phyloP scores from a whole-genome alignment of 139 green algal genomes.

The Nannochloris sp. region DNA sequence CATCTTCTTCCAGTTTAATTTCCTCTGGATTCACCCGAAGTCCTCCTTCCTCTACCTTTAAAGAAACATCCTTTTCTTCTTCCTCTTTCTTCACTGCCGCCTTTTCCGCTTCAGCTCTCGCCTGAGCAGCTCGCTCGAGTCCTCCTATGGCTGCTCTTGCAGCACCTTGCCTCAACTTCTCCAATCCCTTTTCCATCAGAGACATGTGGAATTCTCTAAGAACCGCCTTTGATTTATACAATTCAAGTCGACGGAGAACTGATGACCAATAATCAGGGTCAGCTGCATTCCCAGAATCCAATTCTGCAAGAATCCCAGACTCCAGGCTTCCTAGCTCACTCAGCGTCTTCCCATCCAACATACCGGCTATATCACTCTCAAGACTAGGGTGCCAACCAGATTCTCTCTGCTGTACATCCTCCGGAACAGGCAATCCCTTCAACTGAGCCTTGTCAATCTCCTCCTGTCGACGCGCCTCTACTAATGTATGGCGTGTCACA shows the following conservation, averaged over 20 bases:
- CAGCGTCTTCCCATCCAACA: constrained; percentile 58
- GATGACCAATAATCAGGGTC: constrained; percentile 75
- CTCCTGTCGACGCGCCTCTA: constrained; percentile 27
- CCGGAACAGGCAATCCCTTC: constrained; percentile 15
- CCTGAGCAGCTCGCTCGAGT: constrained; percentile 1
- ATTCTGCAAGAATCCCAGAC: constrained; percentile 29
- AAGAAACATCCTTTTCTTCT: constrained; percentile 5
- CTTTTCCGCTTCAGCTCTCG: constrained; percentile 10
- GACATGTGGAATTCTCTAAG: constrained; percentile 52
- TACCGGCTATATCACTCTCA: constrained; percentile 54
- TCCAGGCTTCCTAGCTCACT: constrained; percentile 35
- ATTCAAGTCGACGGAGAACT: constrained; percentile 48
- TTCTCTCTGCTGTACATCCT: constrained; percentile 16
- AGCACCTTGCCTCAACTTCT: constrained; percentile 12
- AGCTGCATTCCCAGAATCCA: constrained; percentile 29
- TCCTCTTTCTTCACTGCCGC: constrained; percentile 2
- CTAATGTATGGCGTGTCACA: constrained; percentile 36
- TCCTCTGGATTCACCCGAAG: constrained; percentile 11
- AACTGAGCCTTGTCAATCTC: constrained; percentile 34
- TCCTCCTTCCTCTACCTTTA: constrained; percentile 1
- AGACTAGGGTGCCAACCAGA: constrained; percentile 48
- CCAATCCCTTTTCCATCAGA: constrained; percentile 24
- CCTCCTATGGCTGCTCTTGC: constrained; percentile 16
- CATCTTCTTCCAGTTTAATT: constrained; percentile 16
- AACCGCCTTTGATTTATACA: constrained; percentile 45